Evolutionary conservation across 805 yeast species (phyloP).

Genomic region (Lachancea meyersii): DNA sequence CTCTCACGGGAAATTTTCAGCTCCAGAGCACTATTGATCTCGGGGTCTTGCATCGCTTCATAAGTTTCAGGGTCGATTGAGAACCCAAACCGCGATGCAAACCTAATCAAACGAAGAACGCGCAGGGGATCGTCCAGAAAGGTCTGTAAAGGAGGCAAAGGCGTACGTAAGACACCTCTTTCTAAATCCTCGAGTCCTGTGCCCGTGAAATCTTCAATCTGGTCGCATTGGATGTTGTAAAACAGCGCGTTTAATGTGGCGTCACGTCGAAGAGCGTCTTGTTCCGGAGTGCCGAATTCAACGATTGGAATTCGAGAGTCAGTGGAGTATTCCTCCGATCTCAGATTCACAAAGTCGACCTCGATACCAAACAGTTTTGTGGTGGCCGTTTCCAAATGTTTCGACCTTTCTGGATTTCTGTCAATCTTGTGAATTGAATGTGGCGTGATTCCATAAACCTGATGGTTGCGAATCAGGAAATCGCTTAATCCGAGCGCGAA

Average conservation of each 20-base stretch:
- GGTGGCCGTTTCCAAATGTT: conserved; percentile 95
- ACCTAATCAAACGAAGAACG: conserved; percentile 76
- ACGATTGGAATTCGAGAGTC: conserved; percentile 82
- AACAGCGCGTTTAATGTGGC: conserved; percentile 92
- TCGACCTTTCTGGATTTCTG: conserved; percentile 90
- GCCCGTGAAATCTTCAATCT: conserved; percentile 81
- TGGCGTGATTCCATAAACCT: conserved; percentile 29
- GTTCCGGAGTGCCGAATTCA: conserved; percentile 80
- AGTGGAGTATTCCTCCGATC: conserved; percentile 79
- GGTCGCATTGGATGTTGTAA: conserved; percentile 62
- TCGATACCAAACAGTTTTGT: conserved; percentile 79
- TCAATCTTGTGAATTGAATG: conserved; percentile 70
- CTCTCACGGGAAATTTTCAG: conserved; percentile 85
- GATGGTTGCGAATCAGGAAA: conserved; percentile 37
- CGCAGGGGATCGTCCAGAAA: conserved; percentile 92
- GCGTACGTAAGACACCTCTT: conserved; percentile 74
- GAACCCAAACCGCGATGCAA: conserved; percentile 75
- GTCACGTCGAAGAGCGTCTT: conserved; percentile 90
- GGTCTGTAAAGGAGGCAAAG: conserved; percentile 77
- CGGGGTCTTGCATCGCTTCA: conserved; percentile 55
- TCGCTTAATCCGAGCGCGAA: conserved; percentile 65
- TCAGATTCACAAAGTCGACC: conserved; percentile 85
- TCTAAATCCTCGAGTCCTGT: conserved; percentile 67
- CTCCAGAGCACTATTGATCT: conserved; percentile 52
- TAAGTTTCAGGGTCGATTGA: conserved; percentile 51